These are phyloP conservation scores for Sporothrix globosa DNA, from an alignment of 2,329 filamentous ascomycete genomes.

Conservation along the genomic window DNA sequence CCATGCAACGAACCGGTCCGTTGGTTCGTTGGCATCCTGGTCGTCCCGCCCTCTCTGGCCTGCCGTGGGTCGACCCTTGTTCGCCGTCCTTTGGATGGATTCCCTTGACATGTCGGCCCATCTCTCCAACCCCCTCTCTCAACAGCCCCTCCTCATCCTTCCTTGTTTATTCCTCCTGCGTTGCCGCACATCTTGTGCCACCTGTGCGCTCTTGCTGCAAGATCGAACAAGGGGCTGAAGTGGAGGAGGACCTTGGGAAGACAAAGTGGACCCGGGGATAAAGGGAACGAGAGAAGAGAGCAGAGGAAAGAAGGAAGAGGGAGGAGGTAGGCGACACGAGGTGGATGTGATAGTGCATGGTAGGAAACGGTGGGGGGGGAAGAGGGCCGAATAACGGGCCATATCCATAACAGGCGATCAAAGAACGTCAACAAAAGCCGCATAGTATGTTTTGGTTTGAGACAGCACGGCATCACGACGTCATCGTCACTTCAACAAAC, in stretches of 20 bases:
- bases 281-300: neutral
- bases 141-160: neutral
- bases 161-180: neutral
- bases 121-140: neutral
- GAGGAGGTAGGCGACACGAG: neutral
- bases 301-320: neutral
- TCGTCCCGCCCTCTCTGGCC: neutral
- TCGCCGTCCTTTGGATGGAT: neutral
- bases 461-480: neutral
- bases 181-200: constrained; percentile 2
- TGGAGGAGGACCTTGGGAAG: neutral
- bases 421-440: neutral
- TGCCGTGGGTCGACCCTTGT: neutral
- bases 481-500: neutral
- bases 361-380: neutral
- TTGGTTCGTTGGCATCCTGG: neutral
- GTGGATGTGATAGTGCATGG: neutral
- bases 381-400: too few relatives aligned
- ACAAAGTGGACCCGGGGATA: neutral
- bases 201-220: constrained; percentile 9
- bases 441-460: neutral
- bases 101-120: neutral
- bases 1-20: neutral
- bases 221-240: constrained; percentile 5
- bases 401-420: neutral